phyloP scores from a whole-genome alignment of 2,329 filamentous ascomycete genomes.

The Diaporthe aspalathi region DNA sequence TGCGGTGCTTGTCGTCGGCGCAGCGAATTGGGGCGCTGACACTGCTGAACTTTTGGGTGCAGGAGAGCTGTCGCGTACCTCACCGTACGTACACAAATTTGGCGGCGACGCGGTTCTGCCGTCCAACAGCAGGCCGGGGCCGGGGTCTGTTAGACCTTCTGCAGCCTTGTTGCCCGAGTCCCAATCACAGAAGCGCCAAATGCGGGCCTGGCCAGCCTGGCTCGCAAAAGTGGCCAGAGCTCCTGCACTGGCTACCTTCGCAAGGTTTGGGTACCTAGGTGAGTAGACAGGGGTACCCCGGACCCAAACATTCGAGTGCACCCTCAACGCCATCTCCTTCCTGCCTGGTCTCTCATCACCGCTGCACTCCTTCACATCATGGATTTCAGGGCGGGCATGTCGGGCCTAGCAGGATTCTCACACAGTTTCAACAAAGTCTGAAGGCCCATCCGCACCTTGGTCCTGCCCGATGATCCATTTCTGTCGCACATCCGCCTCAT shows the following conservation, averaged over 20 bases:
- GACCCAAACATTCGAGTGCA: not conserved
- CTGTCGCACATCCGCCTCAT: not conserved
- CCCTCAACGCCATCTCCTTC: slow-evolving; percentile 17
- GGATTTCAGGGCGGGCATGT: slow-evolving; percentile 3
- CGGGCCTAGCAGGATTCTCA: not conserved
- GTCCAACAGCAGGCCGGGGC: not conserved
- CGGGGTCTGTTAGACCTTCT: slow-evolving; percentile 25
- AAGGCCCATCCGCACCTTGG: not conserved
- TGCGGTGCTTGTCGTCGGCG: slow-evolving; percentile 30
- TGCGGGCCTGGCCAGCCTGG: not conserved
- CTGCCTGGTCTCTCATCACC: slow-evolving; percentile 10
- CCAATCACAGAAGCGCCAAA: slow-evolving; percentile 24
- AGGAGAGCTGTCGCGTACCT: slow-evolving; percentile 33
- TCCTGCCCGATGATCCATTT: not conserved
- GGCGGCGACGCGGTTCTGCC: slow-evolving; percentile 34
- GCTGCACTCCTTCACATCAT: slow-evolving; percentile 8
- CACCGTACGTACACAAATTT: slow-evolving; percentile 36
- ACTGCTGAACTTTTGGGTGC: slow-evolving; percentile 30
- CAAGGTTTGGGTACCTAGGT: no score
- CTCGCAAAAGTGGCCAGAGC: slow-evolving; percentile 23
- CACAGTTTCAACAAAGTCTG: not conserved
- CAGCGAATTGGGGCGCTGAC: slow-evolving; percentile 16
- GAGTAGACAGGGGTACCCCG: slow-evolving; percentile 10
- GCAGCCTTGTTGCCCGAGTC: slow-evolving; percentile 14
- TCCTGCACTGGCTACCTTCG: no score